Evolutionary conservation across 2,329 filamentous ascomycete genomes (phyloP), one percentile per base, ranked within the genome.

Genomic region (Curvularia lunata): DNA sequence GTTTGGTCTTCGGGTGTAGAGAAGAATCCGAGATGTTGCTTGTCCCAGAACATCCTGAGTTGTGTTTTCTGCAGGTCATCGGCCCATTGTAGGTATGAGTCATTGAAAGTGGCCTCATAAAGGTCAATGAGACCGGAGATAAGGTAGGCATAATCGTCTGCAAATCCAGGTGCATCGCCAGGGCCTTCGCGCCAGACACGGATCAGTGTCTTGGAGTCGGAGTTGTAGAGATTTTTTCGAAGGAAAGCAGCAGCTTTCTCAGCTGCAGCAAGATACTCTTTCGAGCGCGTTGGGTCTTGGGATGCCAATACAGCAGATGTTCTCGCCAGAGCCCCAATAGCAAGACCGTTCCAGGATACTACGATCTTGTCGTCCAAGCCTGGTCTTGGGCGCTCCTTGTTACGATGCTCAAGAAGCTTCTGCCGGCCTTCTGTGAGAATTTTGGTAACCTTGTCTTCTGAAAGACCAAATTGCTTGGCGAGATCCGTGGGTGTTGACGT

Each of bases 71-170:
- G 94, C 16, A 99, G 79, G 21, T 85, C 83, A 68, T 94, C 89
- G 0, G 94, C 94, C 82, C 94, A 96, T 59, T 88, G 81, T 4
- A 97, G 81, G 79, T 90, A 91, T 42, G 80, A 79, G 63, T 89
- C 87, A 55, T 97, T 88, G 61, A 89, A 89, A 0, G 91, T 97
- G 0, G 89, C 85, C 74, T 94, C 88, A 72, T 96, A 96, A 27
- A 98, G 84, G 65, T 93, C 89, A 55, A 98, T 80, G 1, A 97
- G 81, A 0, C 92, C 94, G 48, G 89, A 86, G 48, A 92, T 90
- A 40, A 98, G 76, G 75, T 94, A 97, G 2, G 94, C 92, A 72
- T 98, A 98, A 78, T 99, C 95, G 68, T 98, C 95, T 1, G 94
- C 91, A 76, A 98, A 96, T 0, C 86, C 93, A 38, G 83, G 82